Base-by-base conservation (phyloP, 2,329 filamentous ascomycete species). In the Graphilbum sp. region DNA sequence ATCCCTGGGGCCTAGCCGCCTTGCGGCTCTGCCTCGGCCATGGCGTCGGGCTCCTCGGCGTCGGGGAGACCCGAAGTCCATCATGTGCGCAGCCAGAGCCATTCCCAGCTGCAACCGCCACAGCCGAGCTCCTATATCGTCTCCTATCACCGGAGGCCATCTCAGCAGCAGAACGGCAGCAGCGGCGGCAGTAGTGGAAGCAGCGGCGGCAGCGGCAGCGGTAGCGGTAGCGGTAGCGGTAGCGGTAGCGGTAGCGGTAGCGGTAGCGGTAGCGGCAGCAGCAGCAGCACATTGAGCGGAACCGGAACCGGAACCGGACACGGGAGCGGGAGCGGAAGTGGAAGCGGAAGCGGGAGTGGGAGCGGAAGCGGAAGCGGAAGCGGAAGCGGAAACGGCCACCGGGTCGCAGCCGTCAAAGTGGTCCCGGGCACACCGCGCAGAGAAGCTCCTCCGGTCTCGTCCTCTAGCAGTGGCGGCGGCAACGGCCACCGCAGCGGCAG, bases 381-480 rank as follows among this genome's bases (percentile, higher is more conserved):
- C 11, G 19, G 32, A 19, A 20, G 32, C 19, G 18, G 32, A 12
- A 30, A n/a, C 27, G 34, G 27, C 12, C 39, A 27, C 27, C 43
- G 43, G 15, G 32, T 41, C n/a, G 41, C 40, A 25, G 44, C 41
- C n/a, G 32, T 39, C 24, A 47, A 46, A 19, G 35, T 40, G 3
- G 41, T 43, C 1, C 47, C 47, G 1, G 47, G 45, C 15, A 49
- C 47, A 17, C 47, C 47, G 21, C 40, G 47, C 20, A 39, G 44
- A 16, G 43, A 49, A 10, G 32, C 35, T 4, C 42, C n/a, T n/a
- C n/a, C n/a, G n/a, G n/a, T n/a, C n/a, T n/a, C n/a, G n/a, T n/a
- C n/a, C n/a, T n/a, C n/a, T n/a, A n/a, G n/a, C n/a, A n/a, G 35
- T 18, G 37, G 16, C 10, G 32, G 5, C 36, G 42, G 41, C 8